These are phyloP conservation scores for Diplogelasinospora grovesii DNA, from an alignment of 495 filamentous ascomycete genomes.

Conservation along the genomic window DNA sequence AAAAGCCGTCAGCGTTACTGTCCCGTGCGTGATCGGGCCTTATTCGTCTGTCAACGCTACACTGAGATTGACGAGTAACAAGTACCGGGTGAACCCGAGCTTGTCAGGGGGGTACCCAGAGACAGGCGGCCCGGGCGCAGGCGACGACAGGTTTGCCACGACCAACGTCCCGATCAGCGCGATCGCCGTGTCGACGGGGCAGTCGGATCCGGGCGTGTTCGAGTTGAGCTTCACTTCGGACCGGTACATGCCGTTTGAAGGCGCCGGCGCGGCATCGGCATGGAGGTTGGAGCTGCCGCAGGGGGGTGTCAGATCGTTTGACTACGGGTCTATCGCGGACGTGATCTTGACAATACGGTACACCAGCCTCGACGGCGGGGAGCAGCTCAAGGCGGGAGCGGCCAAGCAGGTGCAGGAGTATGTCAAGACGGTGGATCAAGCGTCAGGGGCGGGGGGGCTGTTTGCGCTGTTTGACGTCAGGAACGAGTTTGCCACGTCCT, in stretches of 20 bases:
- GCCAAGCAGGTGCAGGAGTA: not conserved
- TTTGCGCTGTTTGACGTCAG: not conserved
- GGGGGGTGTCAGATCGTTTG: slow-evolving; percentile 16
- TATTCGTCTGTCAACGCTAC: slow-evolving; percentile 24
- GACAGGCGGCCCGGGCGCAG: not conserved
- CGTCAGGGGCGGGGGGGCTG: not conserved
- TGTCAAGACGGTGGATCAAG: not conserved
- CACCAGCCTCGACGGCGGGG: slow-evolving; percentile 20
- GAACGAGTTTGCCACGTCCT: not conserved
- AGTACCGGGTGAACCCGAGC: not conserved
- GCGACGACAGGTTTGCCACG: slow-evolving; percentile 14
- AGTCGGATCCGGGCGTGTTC: slow-evolving; percentile 26
- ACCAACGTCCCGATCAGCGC: slow-evolving; percentile 15
- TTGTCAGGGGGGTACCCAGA: not conserved
- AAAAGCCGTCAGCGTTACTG: slow-evolving; percentile 13
- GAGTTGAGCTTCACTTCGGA: slow-evolving; percentile 21
- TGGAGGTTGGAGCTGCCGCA: slow-evolving; percentile 26
- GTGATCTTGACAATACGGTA: slow-evolving; percentile 27
- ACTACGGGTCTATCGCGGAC: slow-evolving; percentile 29
- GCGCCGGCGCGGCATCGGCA: slow-evolving; percentile 26
- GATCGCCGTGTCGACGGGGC: slow-evolving; percentile 22
- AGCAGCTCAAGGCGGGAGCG: not conserved
- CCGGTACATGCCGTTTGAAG: slow-evolving; percentile 35
- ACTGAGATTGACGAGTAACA: slow-evolving; percentile 2
- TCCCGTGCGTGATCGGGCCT: slow-evolving; percentile 23